Percentiles rank a stretch among this genome's conserved stretches.
phyloP scores from a whole-genome alignment of 2,329 filamentous ascomycete species.

The Orbilia blumenaviensis region DNA sequence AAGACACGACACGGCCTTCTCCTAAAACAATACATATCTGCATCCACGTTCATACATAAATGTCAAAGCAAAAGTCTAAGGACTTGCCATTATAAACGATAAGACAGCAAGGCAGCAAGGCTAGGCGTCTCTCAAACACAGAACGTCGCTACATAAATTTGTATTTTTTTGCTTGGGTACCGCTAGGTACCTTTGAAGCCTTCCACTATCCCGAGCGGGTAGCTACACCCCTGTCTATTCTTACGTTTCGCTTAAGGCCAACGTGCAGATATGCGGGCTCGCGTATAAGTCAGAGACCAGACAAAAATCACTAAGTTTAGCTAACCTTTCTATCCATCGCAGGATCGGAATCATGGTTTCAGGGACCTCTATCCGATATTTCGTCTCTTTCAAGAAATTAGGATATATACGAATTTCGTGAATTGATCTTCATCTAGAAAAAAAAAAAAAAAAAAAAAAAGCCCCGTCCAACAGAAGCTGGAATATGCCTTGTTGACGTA shows the following conservation, averaged over 20 bases:
- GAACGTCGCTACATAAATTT: background rate
- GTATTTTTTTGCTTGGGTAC: background rate
- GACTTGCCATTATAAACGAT: background rate
- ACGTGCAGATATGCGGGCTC: slow-evolving; percentile 35
- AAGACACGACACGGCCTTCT: no score
- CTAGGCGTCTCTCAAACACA: slow-evolving; percentile 22
- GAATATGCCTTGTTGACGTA: slow-evolving; percentile 48
- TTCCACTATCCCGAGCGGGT: background rate
- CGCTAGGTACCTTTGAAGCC: background rate
- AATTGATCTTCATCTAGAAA: background rate
- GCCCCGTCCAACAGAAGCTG: background rate
- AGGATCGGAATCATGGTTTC: slow-evolving; percentile 25
- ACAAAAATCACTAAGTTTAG: slow-evolving; percentile 41
- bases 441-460: background rate
- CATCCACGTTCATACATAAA: slow-evolving; percentile 23
- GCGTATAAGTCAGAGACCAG: slow-evolving; percentile 31
- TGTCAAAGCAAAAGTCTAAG: background rate
- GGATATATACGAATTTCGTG: background rate
- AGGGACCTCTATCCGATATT: background rate
- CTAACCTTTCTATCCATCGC: slow-evolving; percentile 20
- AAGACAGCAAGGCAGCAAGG: slow-evolving; percentile 32
- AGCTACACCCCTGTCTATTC: slow-evolving; percentile 5
- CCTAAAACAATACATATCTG: no score
- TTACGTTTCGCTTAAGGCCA: slow-evolving; percentile 21
- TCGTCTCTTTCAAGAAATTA: background rate